Percentiles rank a stretch among this genome's conserved stretches.
These are phyloP conservation scores for Pneumocystis murina DNA, from an alignment of 1,139 yeast genomes.

Conservation along the genomic window DNA sequence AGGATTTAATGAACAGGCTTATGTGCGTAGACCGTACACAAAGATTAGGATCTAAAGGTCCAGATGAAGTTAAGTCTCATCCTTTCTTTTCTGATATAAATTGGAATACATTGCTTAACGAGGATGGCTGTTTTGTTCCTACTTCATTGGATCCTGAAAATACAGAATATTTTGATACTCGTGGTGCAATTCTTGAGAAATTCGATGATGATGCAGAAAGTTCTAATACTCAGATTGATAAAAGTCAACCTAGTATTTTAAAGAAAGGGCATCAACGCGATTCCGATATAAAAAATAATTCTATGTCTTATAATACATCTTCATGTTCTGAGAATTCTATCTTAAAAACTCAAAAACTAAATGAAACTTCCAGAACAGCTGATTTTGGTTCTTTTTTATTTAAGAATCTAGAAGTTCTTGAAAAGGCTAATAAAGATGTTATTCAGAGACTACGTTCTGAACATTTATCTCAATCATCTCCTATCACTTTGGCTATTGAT, in stretches of 20 bases:
- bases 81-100: constrained; percentile 56
- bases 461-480: constrained; percentile 27
- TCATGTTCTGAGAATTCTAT: constrained; percentile 43
- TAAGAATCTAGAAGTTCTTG: constrained; percentile 76
- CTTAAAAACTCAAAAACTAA: constrained; percentile 46
- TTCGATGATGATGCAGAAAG: constrained; percentile 13
- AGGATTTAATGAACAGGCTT: constrained; percentile 52
- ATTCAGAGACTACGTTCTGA: constrained; percentile 74
- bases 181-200: constrained; percentile 57
- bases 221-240: constrained; percentile 3
- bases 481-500: constrained; percentile 4
- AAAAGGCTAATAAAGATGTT: constrained; percentile 85
- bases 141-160: constrained; percentile 63
- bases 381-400: constrained; percentile 92
- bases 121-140: constrained; percentile 77
- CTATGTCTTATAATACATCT: constrained; percentile 36
- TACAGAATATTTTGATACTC: constrained; percentile 77
- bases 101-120: constrained; percentile 63
- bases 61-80: constrained; percentile 63
- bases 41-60: constrained; percentile 64
- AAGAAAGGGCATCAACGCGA: neutral
- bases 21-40: constrained; percentile 46
- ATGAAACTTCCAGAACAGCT: constrained; percentile 40
- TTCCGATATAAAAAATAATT: neutral
- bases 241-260: neutral